A percentile compares a stretch with the other conserved stretches of the same genome.
These are phyloP conservation scores for Claviceps purpurea DNA, from an alignment of 2,329 filamentous ascomycete genomes.

Conservation along the genomic window DNA sequence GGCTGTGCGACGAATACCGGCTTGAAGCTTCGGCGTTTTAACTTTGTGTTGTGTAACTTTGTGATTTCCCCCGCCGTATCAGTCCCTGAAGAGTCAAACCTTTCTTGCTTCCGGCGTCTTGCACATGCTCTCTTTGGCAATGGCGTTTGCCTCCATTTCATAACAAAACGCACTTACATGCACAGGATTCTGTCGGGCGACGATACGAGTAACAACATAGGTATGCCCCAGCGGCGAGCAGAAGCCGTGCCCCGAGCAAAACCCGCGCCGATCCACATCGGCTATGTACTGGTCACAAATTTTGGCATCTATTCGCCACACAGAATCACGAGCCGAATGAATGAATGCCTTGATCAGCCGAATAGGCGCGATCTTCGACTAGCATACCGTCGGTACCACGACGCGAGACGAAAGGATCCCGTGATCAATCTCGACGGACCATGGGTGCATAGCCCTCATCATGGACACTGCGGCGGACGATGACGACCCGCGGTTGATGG, in stretches of 20 bases:
- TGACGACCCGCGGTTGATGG: slow-evolving; percentile 39
- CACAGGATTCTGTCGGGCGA: background rate
- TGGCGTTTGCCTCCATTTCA: no score
- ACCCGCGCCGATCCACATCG: background rate
- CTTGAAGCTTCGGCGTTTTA: no score
- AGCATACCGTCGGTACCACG: background rate
- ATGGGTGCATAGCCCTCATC: slow-evolving; percentile 7
- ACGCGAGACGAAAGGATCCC: background rate
- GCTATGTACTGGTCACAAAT: background rate
- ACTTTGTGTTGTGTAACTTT: no score
- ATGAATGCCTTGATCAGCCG: no score
- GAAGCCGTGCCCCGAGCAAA: background rate
- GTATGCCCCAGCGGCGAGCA: background rate
- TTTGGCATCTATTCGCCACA: background rate
- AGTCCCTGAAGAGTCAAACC: no score
- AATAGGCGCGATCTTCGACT: background rate
- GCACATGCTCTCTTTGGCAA: no score
- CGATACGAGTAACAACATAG: background rate
- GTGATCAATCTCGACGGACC: background rate
- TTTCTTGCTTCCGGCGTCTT: no score
- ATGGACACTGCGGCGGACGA: slow-evolving; percentile 33
- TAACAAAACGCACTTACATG: no score
- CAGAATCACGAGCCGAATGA: no score
- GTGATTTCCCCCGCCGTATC: no score
- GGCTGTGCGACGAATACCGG: no score